phyloP scores from a whole-genome alignment of 1,284 basidiomycete species.

The Tilletiaria anomala region DNA sequence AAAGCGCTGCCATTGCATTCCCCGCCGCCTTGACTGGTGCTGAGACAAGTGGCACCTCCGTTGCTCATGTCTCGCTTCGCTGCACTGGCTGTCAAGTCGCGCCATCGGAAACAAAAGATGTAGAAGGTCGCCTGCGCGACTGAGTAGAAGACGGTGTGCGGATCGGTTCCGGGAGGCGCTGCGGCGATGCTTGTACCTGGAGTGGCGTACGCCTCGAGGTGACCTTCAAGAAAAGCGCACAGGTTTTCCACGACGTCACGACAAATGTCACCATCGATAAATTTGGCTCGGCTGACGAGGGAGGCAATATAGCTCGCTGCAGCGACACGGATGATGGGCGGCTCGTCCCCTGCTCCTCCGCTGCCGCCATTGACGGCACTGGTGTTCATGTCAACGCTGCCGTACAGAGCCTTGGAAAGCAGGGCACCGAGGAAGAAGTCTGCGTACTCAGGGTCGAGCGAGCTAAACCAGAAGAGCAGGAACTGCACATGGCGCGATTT shows the following conservation, averaged over 20 bases:
- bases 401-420: constrained; percentile 67
- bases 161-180: constrained; percentile 13
- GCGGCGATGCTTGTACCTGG: constrained; percentile 9
- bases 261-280: constrained; percentile 62
- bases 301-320: constrained; percentile 48
- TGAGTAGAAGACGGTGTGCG: constrained; percentile 62
- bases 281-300: constrained; percentile 78
- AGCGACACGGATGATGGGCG: constrained; percentile 29
- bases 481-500: constrained; percentile 96
- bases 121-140: constrained; percentile 84
- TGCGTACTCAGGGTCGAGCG: constrained; percentile 71
- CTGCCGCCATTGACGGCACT: constrained; percentile 5
- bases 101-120: constrained; percentile 96
- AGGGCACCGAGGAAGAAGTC: constrained; percentile 88
- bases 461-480: constrained; percentile 85
- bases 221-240: constrained; percentile 64
- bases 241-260: constrained; percentile 65
- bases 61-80: constrained; percentile 45
- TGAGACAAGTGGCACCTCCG: constrained; percentile 1
- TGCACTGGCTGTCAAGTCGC: constrained; percentile 55
- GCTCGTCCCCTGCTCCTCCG: too few relatives aligned
- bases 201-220: constrained; percentile 42
- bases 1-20: constrained; percentile 3
- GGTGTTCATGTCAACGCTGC: constrained; percentile 14
- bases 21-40: constrained; percentile 9